Percentiles rank a stretch among this genome's conserved stretches.
phyloP scores from a whole-genome alignment of 176 grass and related monocot species.

The Metroxylon sagu region DNA sequence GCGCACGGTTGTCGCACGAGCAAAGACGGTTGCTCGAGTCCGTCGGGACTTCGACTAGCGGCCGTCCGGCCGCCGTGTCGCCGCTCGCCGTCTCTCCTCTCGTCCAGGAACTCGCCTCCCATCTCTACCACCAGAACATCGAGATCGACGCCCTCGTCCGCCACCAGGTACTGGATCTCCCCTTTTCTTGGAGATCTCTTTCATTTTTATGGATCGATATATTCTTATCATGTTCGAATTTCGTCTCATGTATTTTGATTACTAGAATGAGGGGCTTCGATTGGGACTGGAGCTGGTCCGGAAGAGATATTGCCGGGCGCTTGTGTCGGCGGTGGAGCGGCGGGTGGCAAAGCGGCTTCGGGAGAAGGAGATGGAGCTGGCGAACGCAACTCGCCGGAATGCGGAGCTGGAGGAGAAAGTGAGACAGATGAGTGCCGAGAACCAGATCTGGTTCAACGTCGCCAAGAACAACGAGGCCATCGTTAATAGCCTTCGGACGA shows the following conservation, averaged over 20 bases:
- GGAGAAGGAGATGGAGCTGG: constrained; percentile 32
- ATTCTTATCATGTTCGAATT: too few species aligned
- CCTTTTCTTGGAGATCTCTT: too few species aligned
- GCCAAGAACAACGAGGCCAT: constrained; percentile 45
- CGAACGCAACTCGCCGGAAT: neutral
- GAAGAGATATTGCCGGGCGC: constrained; percentile 33
- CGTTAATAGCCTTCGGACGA: constrained; percentile 24
- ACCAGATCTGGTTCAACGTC: constrained; percentile 37
- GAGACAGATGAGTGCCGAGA: constrained; percentile 31
- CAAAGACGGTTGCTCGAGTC: constrained; percentile 17
- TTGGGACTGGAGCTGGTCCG: constrained; percentile 29
- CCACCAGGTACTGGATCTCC: constrained; percentile 25
- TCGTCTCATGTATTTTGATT: too few species aligned
- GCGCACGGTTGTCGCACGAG: neutral
- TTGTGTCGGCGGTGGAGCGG: constrained; percentile 23
- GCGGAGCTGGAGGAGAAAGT: constrained; percentile 38
- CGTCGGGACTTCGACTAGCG: constrained; percentile 40
- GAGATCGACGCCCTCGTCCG: constrained; percentile 45
- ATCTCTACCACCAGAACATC: constrained; percentile 25
- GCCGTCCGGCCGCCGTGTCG: constrained; percentile 4
- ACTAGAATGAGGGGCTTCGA: constrained; percentile 34
- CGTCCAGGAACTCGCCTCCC: constrained; percentile 21
- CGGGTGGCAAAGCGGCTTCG: constrained; percentile 8
- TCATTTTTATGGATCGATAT: too few species aligned
- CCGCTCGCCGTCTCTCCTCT: neutral